Conservation (phyloP, 306 rosid genomes). For the Luffa aegyptiaca region DNA sequence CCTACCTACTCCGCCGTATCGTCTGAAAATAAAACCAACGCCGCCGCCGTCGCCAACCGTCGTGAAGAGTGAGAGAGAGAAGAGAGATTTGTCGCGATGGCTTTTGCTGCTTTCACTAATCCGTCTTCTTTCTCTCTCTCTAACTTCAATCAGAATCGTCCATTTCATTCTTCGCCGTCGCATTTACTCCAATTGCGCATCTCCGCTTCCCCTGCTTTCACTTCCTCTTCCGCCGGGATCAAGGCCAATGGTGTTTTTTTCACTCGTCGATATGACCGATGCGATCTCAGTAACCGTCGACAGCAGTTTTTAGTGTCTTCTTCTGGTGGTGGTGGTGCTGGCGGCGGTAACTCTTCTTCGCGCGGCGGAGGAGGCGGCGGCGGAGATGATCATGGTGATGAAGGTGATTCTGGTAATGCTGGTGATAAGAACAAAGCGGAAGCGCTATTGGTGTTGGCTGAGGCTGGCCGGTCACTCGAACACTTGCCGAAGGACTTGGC, state of each 20-base stretch:
- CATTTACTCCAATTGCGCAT: constrained; percentile 19
- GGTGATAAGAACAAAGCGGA: constrained; percentile 30
- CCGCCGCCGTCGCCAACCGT: background rate
- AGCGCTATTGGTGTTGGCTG: constrained; percentile 51
- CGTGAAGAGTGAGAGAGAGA: background rate
- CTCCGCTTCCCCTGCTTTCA: constrained; percentile 7
- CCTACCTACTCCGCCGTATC: background rate
- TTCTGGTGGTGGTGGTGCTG: constrained; percentile 16
- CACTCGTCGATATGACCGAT: constrained; percentile 11
- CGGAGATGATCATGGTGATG: constrained; percentile 18
- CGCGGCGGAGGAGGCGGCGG: constrained; percentile 21
- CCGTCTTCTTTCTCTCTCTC: constrained; percentile 21
- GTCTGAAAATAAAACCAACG: background rate
- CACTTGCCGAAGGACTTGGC: constrained; percentile 66
- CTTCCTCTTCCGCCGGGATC: constrained; percentile 13
- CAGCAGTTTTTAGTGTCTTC: background rate
- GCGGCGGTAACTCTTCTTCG: constrained; percentile 12
- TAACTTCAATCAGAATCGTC: constrained; percentile 20
- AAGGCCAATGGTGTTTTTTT: constrained; percentile 4
- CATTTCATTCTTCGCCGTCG: constrained; percentile 12
- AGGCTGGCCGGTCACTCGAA: constrained; percentile 60
- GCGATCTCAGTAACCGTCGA: constrained; percentile 2
- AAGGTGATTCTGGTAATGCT: constrained; percentile 25
- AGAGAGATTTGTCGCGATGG: constrained; percentile 32
- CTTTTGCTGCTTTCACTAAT: constrained; percentile 47